These are phyloP conservation scores for Pseudonitzschia multiseries DNA, from an alignment of 108 stramenopile species.

Conservation along the genomic window DNA sequence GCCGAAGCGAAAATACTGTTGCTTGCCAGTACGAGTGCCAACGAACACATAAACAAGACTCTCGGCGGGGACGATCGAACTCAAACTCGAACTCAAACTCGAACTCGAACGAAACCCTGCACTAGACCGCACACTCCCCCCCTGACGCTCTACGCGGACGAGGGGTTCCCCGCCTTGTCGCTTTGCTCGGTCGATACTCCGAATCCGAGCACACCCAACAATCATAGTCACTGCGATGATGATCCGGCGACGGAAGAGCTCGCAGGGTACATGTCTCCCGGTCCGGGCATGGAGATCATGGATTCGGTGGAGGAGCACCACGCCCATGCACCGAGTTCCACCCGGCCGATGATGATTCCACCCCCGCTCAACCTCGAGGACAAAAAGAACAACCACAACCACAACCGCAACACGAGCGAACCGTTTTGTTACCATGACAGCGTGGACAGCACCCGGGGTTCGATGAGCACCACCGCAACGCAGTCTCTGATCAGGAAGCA, in stretches of 20 bases:
- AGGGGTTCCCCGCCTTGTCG: background rate
- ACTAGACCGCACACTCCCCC: slow-evolving; percentile 19
- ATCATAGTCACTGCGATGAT: background rate
- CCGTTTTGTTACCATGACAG: background rate
- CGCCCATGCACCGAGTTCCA: background rate
- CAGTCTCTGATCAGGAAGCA: background rate
- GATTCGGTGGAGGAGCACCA: background rate
- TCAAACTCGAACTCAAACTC: too few relatives aligned
- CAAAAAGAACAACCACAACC: background rate
- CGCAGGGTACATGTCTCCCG: background rate
- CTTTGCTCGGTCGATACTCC: background rate
- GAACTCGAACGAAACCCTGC: background rate
- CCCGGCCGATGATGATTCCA: too few relatives aligned
- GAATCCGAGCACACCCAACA: background rate
- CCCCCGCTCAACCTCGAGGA: background rate
- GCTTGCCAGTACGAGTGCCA: background rate
- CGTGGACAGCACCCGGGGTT: background rate
- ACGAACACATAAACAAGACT: background rate
- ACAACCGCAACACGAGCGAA: background rate
- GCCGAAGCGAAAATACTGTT: too few relatives aligned
- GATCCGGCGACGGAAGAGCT: background rate
- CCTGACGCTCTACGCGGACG: slow-evolving; percentile 11
- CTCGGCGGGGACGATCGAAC: background rate
- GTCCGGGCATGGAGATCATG: background rate
- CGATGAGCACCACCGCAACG: background rate